These are phyloP conservation scores for Hortiboletus flavorubellus DNA, from an alignment of 768 basidiomycete genomes.

Conservation along the genomic window DNA sequence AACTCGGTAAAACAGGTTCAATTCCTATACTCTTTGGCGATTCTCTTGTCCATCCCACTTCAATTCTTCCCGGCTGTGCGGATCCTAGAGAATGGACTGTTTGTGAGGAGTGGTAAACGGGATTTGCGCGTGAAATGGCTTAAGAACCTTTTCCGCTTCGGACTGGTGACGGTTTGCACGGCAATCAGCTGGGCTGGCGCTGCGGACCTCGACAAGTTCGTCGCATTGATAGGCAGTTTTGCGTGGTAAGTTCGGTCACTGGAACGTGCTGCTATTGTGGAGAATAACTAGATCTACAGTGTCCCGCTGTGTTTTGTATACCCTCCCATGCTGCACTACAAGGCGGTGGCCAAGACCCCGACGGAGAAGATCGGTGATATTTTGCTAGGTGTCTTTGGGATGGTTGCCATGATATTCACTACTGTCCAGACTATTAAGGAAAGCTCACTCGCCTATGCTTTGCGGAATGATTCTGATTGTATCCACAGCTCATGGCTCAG, in stretches of 20 bases:
- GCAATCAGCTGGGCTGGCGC: constrained; percentile 80
- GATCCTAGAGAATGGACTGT: constrained; percentile 95
- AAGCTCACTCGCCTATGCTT: neutral
- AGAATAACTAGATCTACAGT: constrained; percentile 39
- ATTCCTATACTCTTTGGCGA: constrained; percentile 89
- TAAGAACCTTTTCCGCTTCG: constrained; percentile 88
- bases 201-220: constrained; percentile 91
- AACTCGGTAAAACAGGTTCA: constrained; percentile 50
- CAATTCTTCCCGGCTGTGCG: constrained; percentile 98
- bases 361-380: constrained; percentile 67
- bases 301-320: constrained; percentile 94
- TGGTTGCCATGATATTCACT: constrained; percentile 71
- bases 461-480: constrained; percentile 9
- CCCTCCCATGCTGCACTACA: constrained; percentile 90
- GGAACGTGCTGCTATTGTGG: neutral
- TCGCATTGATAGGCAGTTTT: constrained; percentile 88
- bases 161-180: constrained; percentile 76
- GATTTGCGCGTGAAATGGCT: constrained; percentile 87
- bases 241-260: constrained; percentile 65
- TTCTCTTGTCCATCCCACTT: constrained; percentile 86
- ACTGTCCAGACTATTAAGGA: constrained; percentile 75
- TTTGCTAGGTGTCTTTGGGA: constrained; percentile 71
- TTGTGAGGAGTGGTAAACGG: constrained; percentile 82
- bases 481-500: constrained; percentile 55
- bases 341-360: constrained; percentile 72